Evolutionary conservation across 2,329 filamentous ascomycete species (phyloP).

Genomic region (Epichloe sylvatica): DNA sequence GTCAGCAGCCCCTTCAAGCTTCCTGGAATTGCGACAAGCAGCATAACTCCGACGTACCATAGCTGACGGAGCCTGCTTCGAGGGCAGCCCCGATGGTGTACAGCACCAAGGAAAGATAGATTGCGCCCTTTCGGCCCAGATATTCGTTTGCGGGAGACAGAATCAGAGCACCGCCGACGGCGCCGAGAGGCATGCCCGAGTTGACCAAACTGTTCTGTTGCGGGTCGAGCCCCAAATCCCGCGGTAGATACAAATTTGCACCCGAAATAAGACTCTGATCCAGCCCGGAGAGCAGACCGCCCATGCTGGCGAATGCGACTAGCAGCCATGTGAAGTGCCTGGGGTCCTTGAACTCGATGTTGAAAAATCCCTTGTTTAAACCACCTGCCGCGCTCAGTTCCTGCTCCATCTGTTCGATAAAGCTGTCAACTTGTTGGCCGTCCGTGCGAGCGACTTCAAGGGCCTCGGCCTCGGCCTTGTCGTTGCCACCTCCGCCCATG

Average conservation of each 20-base stretch:
- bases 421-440: slow-evolving; percentile 21
- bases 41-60: slow-evolving; percentile 23
- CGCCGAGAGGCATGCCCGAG: slow-evolving; percentile 57
- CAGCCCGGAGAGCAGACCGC: slow-evolving; percentile 56
- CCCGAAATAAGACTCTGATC: slow-evolving; percentile 62
- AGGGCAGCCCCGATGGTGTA: slow-evolving; percentile 58
- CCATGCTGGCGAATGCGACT: slow-evolving; percentile 61
- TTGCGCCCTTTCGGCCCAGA: slow-evolving; percentile 52
- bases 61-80: slow-evolving; percentile 53
- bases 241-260: slow-evolving; percentile 52
- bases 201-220: slow-evolving; percentile 53
- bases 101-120: slow-evolving; percentile 53
- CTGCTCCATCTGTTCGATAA: slow-evolving; percentile 28
- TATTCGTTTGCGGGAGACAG: slow-evolving; percentile 54
- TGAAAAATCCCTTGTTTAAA: slow-evolving; percentile 29
- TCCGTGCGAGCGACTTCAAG: slow-evolving; percentile 23
- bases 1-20: background rate
- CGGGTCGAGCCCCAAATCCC: slow-evolving; percentile 38
- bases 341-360: slow-evolving; percentile 46
- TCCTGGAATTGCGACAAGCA: background rate
- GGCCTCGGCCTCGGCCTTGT: slow-evolving; percentile 21
- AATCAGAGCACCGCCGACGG: slow-evolving; percentile 54
- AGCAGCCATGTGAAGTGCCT: slow-evolving; percentile 53
- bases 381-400: slow-evolving; percentile 22
- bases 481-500: slow-evolving; percentile 7